Evolutionary conservation across 2,329 filamentous ascomycete species (phyloP), one percentile per base, ranked within the genome.

Genomic region (Talaromyces sp.): DNA sequence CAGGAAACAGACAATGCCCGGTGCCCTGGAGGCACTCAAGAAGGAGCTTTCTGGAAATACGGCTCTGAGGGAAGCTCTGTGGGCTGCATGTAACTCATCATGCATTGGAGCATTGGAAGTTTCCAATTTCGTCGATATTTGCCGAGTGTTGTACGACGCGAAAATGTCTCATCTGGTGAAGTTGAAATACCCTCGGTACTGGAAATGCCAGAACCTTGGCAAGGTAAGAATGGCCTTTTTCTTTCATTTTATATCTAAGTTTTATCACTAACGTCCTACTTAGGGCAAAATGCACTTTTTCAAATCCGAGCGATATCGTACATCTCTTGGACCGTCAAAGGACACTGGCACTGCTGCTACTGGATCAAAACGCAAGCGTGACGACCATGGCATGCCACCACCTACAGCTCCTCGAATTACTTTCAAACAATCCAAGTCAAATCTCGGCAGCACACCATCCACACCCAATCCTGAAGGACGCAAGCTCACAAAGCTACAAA

Each of bases 11-110:
- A 85, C 80, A 3, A 75, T 87, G n/a, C 79, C 83, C 30, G 85
- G 84, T 33, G 86, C 86, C 6, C 72, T 86, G 27, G 77, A 77
- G 32, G 85, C 83, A 1, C 72, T 88, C 42, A 86, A 82, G 68
- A 71, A 72, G 36, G 82, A 85, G 58, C 66, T 88, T 19, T 75
- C 75, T 3, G 69, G 73, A 7, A 81, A 86, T 55, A 64, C 76
- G 39, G 70, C 73, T 2, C 76, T 88, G 59, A 81, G 81, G 65
- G 71, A 81, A 44, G 80, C 81, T 13, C 70, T 88, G 4, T 86
- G 85, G 79, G 77, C 81, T 59, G 85, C 85, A 2, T 79, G 85
- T 66, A 79, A 77, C 57, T 83, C 85, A 0, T 79, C 77, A 1
- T 71, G 69, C 5, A 75, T 85, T 51, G 78, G 82, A 1, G 66